Evolutionary conservation across 139 green algal species (phyloP).

Genomic region (Microglena sp.): DNA sequence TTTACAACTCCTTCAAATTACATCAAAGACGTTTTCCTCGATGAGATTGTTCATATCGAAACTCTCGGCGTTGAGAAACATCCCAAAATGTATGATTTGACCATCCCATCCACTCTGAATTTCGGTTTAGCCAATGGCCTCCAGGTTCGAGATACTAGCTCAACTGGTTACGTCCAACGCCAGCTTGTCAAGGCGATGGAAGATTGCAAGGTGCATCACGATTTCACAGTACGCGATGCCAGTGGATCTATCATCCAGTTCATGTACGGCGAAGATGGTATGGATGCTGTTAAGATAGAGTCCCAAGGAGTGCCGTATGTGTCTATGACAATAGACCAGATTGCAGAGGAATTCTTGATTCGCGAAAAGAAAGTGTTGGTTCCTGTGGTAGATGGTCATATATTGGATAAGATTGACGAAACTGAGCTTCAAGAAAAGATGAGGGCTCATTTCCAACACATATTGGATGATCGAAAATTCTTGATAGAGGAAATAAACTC

Average conservation of each 20-base stretch:
- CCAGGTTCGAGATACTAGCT: slow-evolving; percentile 16
- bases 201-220: slow-evolving; percentile 44
- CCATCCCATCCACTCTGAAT: slow-evolving; percentile 4
- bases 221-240: slow-evolving; percentile 87
- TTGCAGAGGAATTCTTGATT: too few relatives aligned
- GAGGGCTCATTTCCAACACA: neutral
- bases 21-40: slow-evolving; percentile 4
- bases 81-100: slow-evolving; percentile 13
- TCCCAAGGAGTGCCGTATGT: slow-evolving; percentile 67
- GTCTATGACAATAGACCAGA: too few relatives aligned
- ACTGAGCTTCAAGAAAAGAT: too few relatives aligned
- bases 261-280: slow-evolving; percentile 94
- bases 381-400: too few relatives aligned
- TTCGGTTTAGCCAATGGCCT: slow-evolving; percentile 1
- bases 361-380: too few relatives aligned
- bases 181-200: slow-evolving; percentile 67
- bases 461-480: neutral
- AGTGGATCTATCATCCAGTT: slow-evolving; percentile 89
- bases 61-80: neutral
- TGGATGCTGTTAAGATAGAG: slow-evolving; percentile 87
- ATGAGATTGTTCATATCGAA: slow-evolving; percentile 1
- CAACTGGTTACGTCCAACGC: slow-evolving; percentile 54
- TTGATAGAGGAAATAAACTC: neutral
- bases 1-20: too few relatives aligned
- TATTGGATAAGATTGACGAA: slow-evolving; percentile 43